Conservation (phyloP, 495 filamentous ascomycete genomes). For the Hypoxylon rickii region DNA sequence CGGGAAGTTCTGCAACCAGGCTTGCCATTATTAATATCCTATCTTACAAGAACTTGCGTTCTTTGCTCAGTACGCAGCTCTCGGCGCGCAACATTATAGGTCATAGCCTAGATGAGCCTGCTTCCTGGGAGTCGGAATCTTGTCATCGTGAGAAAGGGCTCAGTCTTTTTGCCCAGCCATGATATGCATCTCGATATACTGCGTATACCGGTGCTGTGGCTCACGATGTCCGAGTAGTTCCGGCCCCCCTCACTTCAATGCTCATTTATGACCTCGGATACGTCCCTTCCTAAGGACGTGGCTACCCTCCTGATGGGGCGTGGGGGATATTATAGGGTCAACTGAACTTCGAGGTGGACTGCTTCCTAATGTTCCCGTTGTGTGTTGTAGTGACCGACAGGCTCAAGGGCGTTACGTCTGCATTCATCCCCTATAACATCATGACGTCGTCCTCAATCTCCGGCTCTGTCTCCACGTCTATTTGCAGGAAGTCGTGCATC, state of each 20-base stretch:
- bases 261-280: no score
- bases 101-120: background rate
- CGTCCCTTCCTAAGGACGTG: no score
- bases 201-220: no score
- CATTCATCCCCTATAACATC: constrained; percentile 31
- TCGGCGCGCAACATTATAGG: background rate
- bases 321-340: background rate
- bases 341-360: background rate
- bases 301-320: no score
- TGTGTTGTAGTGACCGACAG: no score
- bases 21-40: background rate
- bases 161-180: background rate
- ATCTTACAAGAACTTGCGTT: background rate
- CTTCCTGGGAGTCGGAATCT: background rate
- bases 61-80: background rate
- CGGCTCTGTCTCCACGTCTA: constrained; percentile 34
- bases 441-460: constrained; percentile 38
- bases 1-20: background rate
- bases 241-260: background rate
- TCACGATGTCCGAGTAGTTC: no score
- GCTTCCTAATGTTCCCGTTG: no score
- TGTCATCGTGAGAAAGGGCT: background rate
- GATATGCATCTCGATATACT: no score
- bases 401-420: background rate
- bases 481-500: constrained; percentile 72